Conservation (phyloP, 129 eudicot species). For the Calendula officinalis region DNA sequence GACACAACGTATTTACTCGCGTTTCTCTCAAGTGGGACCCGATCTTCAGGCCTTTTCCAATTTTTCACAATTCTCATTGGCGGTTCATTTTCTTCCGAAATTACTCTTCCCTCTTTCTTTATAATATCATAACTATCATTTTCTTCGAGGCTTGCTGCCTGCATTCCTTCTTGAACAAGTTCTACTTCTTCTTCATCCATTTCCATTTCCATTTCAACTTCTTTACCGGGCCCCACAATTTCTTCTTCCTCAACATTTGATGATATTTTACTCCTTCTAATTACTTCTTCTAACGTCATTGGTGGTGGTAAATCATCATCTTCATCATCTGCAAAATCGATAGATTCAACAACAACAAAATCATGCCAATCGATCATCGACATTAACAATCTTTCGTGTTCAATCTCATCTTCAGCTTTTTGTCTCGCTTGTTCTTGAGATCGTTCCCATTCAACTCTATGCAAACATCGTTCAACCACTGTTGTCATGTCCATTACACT, state of each 20-base stretch:
- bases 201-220: conserved; percentile 95
- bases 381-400: conserved; percentile 79
- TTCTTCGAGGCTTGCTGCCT: conserved; percentile 83
- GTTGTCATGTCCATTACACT: too few species aligned
- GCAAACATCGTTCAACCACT: too few species aligned
- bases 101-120: conserved; percentile 29
- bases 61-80: conserved; percentile 91
- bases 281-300: conserved; percentile 90
- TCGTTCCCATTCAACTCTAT: too few species aligned
- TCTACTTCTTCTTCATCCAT: too few species aligned
- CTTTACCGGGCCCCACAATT: conserved; percentile 76
- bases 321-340: conserved; percentile 93
- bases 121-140: conserved; percentile 44
- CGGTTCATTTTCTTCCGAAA: conserved; percentile 62
- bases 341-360: conserved; percentile 82
- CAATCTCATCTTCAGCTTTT: conserved; percentile 86
- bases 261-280: conserved; percentile 77
- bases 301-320: conserved; percentile 88
- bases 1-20: conserved; percentile 73
- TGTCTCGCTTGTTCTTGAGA: too few species aligned
- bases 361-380: conserved; percentile 98
- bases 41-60: conserved; percentile 88
- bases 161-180: too few species aligned
- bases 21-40: conserved; percentile 69
- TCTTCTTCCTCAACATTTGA: conserved; percentile 62